These are phyloP conservation scores for Monilinia aucupariae DNA, from an alignment of 2,329 filamentous ascomycete species.

Conservation along the genomic window DNA sequence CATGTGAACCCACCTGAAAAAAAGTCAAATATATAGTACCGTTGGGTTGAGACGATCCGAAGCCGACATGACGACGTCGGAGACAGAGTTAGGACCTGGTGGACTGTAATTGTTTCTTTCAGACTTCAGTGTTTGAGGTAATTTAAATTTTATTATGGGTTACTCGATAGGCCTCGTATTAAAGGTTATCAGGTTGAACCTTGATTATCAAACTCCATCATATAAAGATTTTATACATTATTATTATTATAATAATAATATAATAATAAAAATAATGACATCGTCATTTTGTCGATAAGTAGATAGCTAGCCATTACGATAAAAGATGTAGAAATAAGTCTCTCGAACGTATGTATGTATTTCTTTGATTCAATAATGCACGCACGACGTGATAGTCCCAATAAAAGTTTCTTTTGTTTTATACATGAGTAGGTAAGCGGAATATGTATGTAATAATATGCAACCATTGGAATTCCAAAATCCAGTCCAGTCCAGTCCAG, in stretches of 20 bases:
- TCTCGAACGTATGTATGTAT: no score
- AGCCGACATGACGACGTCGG: not conserved
- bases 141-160: no score
- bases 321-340: no score
- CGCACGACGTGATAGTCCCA: not conserved
- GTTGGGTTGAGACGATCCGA: not conserved
- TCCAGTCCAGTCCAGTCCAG: not conserved
- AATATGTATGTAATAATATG: not conserved
- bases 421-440: not conserved
- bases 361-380: not conserved
- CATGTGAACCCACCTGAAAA: not conserved
- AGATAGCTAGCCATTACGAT: no score
- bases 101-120: not conserved
- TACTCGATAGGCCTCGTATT: no score
- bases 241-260: no score
- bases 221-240: not conserved
- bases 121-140: conserved; percentile 9
- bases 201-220: not conserved
- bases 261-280: no score
- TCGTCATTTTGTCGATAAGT: no score
- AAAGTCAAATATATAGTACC: not conserved
- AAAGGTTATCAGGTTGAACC: not conserved
- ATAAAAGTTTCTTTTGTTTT: not conserved
- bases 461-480: not conserved
- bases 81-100: not conserved